A percentile compares a stretch with the other conserved stretches of the same genome.
Evolutionary conservation across 371 early-diverging fungal species (phyloP).

Genomic region (Nematocida ironsii): DNA sequence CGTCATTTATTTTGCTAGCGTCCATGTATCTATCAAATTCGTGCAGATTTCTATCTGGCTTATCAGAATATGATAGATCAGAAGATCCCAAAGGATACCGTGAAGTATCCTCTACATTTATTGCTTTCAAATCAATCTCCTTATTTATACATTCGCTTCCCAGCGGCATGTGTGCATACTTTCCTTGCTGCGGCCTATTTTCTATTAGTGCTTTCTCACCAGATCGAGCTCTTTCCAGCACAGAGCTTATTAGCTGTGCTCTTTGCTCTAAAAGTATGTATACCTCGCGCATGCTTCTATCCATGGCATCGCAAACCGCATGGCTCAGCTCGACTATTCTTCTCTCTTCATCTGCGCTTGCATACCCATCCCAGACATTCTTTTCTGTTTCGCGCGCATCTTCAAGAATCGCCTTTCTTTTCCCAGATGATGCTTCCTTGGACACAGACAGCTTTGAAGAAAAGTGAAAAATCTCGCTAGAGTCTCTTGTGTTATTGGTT

Average conservation of each 20-base stretch:
- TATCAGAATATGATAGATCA: not conserved
- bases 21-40: not conserved
- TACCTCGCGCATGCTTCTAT: conserved; percentile 15
- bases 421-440: too few relatives aligned
- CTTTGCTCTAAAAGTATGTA: conserved; percentile 14
- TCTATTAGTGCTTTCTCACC: not conserved
- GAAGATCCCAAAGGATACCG: not conserved
- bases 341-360: not conserved
- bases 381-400: not conserved
- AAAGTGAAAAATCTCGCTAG: not conserved
- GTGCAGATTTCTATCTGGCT: not conserved
- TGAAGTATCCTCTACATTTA: not conserved
- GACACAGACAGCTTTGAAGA: not conserved
- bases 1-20: not conserved
- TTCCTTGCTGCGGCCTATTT: not conserved
- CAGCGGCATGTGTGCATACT: not conserved
- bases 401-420: not conserved
- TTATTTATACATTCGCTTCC: not conserved
- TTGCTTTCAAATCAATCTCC: not conserved
- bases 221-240: not conserved
- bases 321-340: conserved; percentile 10
- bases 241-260: not conserved
- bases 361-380: not conserved
- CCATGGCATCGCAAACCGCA: conserved; percentile 10
- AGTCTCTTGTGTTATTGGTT: not conserved